Conservation (phyloP, 2,329 filamentous ascomycete species). For the Proliferodiscus dingleyae region DNA sequence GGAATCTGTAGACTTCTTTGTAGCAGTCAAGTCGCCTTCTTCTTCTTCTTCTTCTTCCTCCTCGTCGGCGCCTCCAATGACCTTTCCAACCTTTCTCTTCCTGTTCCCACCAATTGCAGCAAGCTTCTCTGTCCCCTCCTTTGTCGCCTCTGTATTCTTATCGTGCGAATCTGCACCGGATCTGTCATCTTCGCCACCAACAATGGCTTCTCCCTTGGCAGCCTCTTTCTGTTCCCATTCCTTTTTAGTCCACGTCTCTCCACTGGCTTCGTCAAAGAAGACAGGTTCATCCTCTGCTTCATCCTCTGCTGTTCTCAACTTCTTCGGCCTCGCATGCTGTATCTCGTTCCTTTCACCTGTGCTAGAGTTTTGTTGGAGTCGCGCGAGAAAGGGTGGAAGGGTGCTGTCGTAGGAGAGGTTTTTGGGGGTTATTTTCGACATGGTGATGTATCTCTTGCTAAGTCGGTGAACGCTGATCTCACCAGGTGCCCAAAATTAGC, state of each 20-base stretch:
- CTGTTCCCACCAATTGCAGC: slow-evolving; percentile 41
- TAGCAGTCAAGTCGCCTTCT: not conserved
- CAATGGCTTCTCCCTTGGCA: slow-evolving; percentile 19
- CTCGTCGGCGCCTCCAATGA: slow-evolving; percentile 38
- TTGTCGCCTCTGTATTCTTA: slow-evolving; percentile 20
- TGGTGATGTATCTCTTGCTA: slow-evolving; percentile 6
- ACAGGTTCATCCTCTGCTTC: slow-evolving; percentile 74
- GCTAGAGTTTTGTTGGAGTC: slow-evolving; percentile 49
- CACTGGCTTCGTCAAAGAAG: slow-evolving; percentile 68
- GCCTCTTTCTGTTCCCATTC: slow-evolving; percentile 32
- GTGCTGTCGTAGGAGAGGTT: slow-evolving; percentile 61
- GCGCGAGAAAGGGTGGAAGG: slow-evolving; percentile 57
- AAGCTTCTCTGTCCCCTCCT: slow-evolving; percentile 31
- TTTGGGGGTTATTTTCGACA: slow-evolving; percentile 62
- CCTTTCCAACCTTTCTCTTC: slow-evolving; percentile 52
- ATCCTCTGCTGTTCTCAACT: slow-evolving; percentile 56
- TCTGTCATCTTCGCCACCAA: slow-evolving; percentile 19
- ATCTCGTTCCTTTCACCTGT: slow-evolving; percentile 40
- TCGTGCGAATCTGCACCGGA: slow-evolving; percentile 1
- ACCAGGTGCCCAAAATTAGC: no score
- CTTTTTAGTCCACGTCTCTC: slow-evolving; percentile 43
- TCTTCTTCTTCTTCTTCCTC: slow-evolving; percentile 10
- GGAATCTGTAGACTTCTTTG: not conserved
- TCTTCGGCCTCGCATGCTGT: slow-evolving; percentile 31
- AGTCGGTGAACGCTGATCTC: no score